A percentile compares a stretch with the other conserved stretches of the same genome.
Conservation (phyloP, 1,284 basidiomycete species). For the Ceratobasidium sp. region DNA sequence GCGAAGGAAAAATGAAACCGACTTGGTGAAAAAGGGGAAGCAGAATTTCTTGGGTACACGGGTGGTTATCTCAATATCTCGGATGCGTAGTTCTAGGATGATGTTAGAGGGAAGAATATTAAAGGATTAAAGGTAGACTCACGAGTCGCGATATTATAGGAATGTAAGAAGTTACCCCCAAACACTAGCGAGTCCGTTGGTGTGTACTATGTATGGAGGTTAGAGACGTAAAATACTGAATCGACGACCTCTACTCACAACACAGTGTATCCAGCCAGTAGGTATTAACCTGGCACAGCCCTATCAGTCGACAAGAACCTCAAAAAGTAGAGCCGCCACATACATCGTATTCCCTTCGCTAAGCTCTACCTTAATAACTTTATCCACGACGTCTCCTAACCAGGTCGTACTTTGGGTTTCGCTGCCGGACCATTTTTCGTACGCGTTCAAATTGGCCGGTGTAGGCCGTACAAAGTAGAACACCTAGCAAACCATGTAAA, state of each 20-base stretch:
- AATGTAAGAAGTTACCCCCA: slow-evolving; percentile 96
- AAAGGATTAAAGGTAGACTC: slow-evolving; percentile 52
- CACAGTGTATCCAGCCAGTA: slow-evolving; percentile 97
- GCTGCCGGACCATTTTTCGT: slow-evolving; percentile 89
- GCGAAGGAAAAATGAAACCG: slow-evolving; percentile 48
- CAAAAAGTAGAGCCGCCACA: slow-evolving; percentile 45
- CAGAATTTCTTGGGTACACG: slow-evolving; percentile 95
- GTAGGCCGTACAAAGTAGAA: slow-evolving; percentile 98
- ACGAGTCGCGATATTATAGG: slow-evolving; percentile 80
- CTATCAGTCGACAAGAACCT: neutral
- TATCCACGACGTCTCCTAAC: slow-evolving; percentile 91
- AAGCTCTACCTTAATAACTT: slow-evolving; percentile 86
- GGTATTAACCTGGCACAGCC: slow-evolving; percentile 74
- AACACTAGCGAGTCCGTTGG: slow-evolving; percentile 94
- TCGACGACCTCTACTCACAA: slow-evolving; percentile 65
- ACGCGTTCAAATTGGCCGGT: slow-evolving; percentile 85
- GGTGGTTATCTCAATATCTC: slow-evolving; percentile 92
- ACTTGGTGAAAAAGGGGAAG: slow-evolving; percentile 88
- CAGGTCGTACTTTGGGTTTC: slow-evolving; percentile 85
- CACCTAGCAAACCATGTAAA: slow-evolving; percentile 61
- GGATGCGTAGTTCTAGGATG: slow-evolving; percentile 78
- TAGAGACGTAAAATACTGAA: slow-evolving; percentile 3
- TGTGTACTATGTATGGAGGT: slow-evolving; percentile 72
- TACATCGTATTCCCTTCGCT: slow-evolving; percentile 89
- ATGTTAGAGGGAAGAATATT: slow-evolving; percentile 47